These are phyloP conservation scores for Byssothecium circinans DNA, from an alignment of 2,329 filamentous ascomycete genomes.

Conservation along the genomic window DNA sequence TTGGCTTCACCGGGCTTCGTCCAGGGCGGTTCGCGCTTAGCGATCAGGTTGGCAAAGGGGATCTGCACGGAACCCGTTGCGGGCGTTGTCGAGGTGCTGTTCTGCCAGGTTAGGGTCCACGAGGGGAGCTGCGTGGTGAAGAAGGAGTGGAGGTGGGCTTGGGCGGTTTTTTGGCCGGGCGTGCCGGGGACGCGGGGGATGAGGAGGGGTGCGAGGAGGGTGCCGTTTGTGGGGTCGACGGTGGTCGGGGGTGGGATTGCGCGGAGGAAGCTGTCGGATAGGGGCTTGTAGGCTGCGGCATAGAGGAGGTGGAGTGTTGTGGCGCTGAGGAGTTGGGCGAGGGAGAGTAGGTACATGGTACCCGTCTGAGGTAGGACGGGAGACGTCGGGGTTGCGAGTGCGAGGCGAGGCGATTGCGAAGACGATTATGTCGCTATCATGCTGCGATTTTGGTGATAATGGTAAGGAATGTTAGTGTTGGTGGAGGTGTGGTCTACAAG, in stretches of 20 bases:
- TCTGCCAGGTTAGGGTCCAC: slow-evolving; percentile 84
- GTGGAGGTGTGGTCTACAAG: neutral
- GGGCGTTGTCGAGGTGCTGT: slow-evolving; percentile 84
- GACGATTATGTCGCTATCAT: slow-evolving; percentile 1
- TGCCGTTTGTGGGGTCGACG: slow-evolving; percentile 76
- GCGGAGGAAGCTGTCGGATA: slow-evolving; percentile 75
- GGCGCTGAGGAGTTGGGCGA: slow-evolving; percentile 8
- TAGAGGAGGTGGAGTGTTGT: slow-evolving; percentile 13
- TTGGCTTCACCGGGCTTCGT: slow-evolving; percentile 71
- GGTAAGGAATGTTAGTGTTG: neutral
- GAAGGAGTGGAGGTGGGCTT: slow-evolving; percentile 82
- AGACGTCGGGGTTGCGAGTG: neutral
- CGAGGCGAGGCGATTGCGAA: neutral
- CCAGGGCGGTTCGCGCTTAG: slow-evolving; percentile 87
- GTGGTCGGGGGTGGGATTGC: slow-evolving; percentile 70
- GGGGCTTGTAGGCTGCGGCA: slow-evolving; percentile 55
- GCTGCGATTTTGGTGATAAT: slow-evolving; percentile 1
- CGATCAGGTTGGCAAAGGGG: slow-evolving; percentile 85
- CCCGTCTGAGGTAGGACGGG: neutral
- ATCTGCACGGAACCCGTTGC: slow-evolving; percentile 69
- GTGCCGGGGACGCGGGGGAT: slow-evolving; percentile 88
- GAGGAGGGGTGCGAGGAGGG: slow-evolving; percentile 82
- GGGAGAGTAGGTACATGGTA: slow-evolving; percentile 21
- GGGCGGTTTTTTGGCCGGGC: slow-evolving; percentile 69
- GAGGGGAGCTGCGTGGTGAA: slow-evolving; percentile 72